phyloP scores from a whole-genome alignment of 2,329 filamentous ascomycete species.

The Teratosphaeria pseudoeucalypti region DNA sequence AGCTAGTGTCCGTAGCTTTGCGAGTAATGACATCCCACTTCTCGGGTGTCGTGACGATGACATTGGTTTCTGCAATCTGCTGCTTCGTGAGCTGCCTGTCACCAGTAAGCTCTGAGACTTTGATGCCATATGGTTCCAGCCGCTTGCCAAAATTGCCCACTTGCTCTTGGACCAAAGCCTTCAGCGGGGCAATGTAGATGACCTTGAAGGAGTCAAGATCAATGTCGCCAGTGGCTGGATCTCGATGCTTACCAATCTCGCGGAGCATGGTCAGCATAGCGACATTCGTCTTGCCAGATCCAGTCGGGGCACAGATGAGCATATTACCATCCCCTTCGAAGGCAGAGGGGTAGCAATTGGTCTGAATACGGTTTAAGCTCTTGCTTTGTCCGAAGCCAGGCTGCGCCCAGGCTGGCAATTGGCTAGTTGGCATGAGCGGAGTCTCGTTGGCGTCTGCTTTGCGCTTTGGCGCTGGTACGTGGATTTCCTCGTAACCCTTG shows the following conservation, averaged over 20 bases:
- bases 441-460: conserved; percentile 67
- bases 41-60: conserved; percentile 96
- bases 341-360: conserved; percentile 80
- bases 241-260: conserved; percentile 90
- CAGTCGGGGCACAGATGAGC: conserved; percentile 93
- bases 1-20: conserved; percentile 92
- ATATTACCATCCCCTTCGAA: conserved; percentile 95
- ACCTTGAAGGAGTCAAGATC: conserved; percentile 97
- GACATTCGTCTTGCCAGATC: conserved; percentile 96
- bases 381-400: conserved; percentile 76
- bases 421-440: conserved; percentile 68
- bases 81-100: conserved; percentile 97
- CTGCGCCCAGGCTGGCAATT: conserved; percentile 87
- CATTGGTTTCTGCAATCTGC: conserved; percentile 93
- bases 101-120: conserved; percentile 89
- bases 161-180: conserved; percentile 93
- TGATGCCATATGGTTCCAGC: conserved; percentile 81
- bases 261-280: conserved; percentile 94
- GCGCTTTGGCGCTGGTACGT: conserved; percentile 86
- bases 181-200: conserved; percentile 91
- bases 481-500: conserved; percentile 97
- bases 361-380: conserved; percentile 89
- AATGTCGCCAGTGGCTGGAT: conserved; percentile 82
- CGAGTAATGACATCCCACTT: conserved; percentile 99
- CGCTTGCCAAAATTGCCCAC: conserved; percentile 94